Percentiles rank a stretch among this genome's conserved stretches.
These are phyloP conservation scores for Fusarium abutilonis DNA, from an alignment of 2,329 filamentous ascomycete genomes.

Conservation along the genomic window DNA sequence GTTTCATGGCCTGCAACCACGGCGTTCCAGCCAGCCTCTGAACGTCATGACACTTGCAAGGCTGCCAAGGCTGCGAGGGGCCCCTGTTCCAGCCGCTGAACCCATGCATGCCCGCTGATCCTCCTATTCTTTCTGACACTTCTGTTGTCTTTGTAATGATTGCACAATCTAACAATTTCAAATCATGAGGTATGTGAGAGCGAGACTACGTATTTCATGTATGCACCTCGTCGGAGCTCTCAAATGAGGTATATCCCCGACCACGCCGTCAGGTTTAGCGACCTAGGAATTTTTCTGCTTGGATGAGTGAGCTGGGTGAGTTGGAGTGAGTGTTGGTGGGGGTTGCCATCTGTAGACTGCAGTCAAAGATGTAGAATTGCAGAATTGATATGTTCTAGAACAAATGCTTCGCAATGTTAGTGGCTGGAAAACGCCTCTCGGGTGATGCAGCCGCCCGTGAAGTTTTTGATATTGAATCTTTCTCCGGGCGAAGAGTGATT, in stretches of 20 bases:
- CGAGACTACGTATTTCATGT: slow-evolving; percentile 18
- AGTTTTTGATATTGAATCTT: slow-evolving; percentile 8
- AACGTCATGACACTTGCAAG: slow-evolving; percentile 30
- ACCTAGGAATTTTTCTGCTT: neutral
- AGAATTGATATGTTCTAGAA: slow-evolving; percentile 37
- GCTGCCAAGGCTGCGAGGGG: slow-evolving; percentile 15
- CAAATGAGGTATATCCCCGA: slow-evolving; percentile 16
- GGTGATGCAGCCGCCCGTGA: slow-evolving; percentile 20
- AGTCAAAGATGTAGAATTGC: neutral
- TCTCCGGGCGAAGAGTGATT: slow-evolving; percentile 1
- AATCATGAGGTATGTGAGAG: slow-evolving; percentile 15
- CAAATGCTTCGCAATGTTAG: slow-evolving; percentile 8
- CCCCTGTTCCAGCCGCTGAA: slow-evolving; percentile 14
- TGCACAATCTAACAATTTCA: neutral
- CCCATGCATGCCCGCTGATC: slow-evolving; percentile 34
- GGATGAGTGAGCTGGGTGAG: neutral
- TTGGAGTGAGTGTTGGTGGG: neutral
- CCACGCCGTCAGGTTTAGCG: slow-evolving; percentile 5
- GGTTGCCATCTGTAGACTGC: neutral
- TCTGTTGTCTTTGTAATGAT: slow-evolving; percentile 7
- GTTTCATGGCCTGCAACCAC: slow-evolving; percentile 37
- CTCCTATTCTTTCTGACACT: slow-evolving; percentile 38
- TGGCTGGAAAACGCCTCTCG: slow-evolving; percentile 24
- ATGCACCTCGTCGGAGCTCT: slow-evolving; percentile 2
- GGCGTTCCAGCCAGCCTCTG: slow-evolving; percentile 27